Conservation (phyloP, 257 asterid species). For the Knoxia roxburghii region DNA sequence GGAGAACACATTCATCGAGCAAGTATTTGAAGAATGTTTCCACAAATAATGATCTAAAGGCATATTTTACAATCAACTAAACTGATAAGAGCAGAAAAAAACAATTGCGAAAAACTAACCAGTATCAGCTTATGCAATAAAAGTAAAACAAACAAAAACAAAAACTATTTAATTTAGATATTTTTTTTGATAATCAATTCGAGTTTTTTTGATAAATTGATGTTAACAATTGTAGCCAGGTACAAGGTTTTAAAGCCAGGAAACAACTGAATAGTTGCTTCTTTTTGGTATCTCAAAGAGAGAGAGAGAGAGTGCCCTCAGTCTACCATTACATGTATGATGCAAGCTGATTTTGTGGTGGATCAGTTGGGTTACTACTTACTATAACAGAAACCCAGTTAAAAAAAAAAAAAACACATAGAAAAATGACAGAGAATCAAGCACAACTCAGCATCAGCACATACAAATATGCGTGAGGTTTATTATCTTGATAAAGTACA, state of each 20-base stretch:
- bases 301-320: no score
- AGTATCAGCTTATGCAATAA: background rate
- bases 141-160: background rate
- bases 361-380: background rate
- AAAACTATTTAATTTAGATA: background rate
- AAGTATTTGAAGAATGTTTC: conserved; percentile 87
- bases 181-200: background rate
- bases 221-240: background rate
- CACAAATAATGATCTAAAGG: conserved; percentile 71
- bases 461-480: background rate
- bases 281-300: no score
- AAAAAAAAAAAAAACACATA: background rate
- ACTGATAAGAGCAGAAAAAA: background rate
- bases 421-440: background rate
- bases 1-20: conserved; percentile 67
- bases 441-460: background rate
- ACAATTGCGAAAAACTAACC: no score
- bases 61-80: background rate
- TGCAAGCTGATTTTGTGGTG: no score
- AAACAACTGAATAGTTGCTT: no score
- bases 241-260: no score
- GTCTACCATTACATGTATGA: no score
- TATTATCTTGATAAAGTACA: background rate
- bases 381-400: background rate
- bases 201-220: background rate